Evolutionary conservation across 2,329 filamentous ascomycete species (phyloP).

Genomic region (Macrophomina tecta): DNA sequence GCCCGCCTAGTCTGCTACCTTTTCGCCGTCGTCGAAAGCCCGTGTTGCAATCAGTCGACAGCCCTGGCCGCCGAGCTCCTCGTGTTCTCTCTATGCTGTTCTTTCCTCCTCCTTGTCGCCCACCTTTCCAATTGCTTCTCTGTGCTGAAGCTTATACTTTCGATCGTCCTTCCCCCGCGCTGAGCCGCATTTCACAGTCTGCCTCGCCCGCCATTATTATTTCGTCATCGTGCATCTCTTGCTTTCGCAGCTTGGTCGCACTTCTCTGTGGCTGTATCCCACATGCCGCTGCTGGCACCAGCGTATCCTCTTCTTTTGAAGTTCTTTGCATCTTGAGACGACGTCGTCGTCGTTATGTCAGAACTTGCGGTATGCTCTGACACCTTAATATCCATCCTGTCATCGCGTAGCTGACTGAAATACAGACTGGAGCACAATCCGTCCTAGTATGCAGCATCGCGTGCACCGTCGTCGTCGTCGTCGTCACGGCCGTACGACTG

Average conservation of each 20-base stretch:
- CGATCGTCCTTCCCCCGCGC: background rate
- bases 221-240: background rate
- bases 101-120: background rate
- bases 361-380: background rate
- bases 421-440: background rate
- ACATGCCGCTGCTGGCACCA: conserved; percentile 2
- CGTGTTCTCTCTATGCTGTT: background rate
- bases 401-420: background rate
- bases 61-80: background rate
- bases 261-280: background rate
- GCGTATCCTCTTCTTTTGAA: background rate
- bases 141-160: background rate
- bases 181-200: background rate
- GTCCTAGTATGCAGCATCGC: conserved; percentile 2
- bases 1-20: background rate
- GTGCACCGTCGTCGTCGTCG: background rate
- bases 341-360: conserved; percentile 5
- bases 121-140: background rate
- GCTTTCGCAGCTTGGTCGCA: background rate
- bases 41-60: background rate
- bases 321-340: background rate
- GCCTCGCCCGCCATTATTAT: background rate
- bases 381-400: background rate
- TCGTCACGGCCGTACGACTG: background rate
- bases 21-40: conserved; percentile 4